Evolutionary conservation across 2,329 filamentous ascomycete genomes (phyloP), one percentile per base, ranked within the genome.

Genomic region (Chaetomium globosum): DNA sequence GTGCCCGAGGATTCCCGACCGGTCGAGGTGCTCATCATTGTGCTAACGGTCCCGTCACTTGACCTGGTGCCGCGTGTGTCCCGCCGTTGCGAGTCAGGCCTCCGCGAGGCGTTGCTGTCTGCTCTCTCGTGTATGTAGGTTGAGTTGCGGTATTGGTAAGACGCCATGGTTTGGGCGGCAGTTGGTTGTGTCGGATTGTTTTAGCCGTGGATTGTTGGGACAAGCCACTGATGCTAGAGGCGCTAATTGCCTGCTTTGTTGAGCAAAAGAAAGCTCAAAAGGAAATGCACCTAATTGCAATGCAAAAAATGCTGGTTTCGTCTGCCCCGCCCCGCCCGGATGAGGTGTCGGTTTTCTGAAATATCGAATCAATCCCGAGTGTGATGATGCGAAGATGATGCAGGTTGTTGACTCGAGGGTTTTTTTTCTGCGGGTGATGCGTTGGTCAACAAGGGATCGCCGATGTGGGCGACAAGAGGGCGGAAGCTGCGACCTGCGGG

Each of bases 21-120:
- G 58, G 87, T 90, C 46, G 67, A 69, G 68, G 85, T 84, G 79
- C 90, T 94, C 80, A 88, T 88, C 77, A 88, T 89, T 70, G 92
- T 96, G 84, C 90, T 94, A 77, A 93, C 89, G 69, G 92, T 96
- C 75, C 92, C 92, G 79, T 96, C 92, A 81, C 92, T 97, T 70
- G 90, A 89, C 76, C 92, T 84, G 68, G 82, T 83, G 75, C 78
- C 77, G 71, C 83, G 83, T 70, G 82, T 80, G 72, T 81, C 79
- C 73, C 79, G 79, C 71, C 79, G 79, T 68, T 77, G 73, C 56
- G 73, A 68, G 16, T 76, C 79, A 46, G 75, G 72, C 66, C 74
- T 71, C 64, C 75, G 75, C 71, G 77, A 75, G 28, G 78, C 68
- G 66, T 74, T 75, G 70, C 75, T 75, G 66, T 81, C 77, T 73